A percentile compares a stretch with the other conserved stretches of the same genome.
Conservation (phyloP, 208 protist genomes). For the Leishmania tropica region DNA sequence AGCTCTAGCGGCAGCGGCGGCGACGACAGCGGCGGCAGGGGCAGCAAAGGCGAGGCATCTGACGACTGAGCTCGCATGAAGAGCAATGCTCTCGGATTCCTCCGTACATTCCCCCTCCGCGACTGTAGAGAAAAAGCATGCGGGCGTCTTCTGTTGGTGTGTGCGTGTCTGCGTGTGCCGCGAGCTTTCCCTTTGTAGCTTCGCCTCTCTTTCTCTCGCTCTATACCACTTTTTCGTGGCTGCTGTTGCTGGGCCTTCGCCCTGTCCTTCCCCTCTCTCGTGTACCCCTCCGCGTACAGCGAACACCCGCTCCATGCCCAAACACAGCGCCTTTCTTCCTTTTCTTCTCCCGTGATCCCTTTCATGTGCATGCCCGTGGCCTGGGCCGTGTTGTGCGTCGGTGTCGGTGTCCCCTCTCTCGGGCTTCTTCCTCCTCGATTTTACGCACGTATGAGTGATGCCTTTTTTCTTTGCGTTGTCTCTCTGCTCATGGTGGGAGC, state of each 20-base stretch:
- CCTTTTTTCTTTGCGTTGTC: neutral
- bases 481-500: neutral
- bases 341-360: too few relatives aligned
- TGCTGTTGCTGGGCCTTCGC: too few relatives aligned
- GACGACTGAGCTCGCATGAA: neutral
- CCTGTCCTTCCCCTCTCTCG: neutral
- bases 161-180: neutral
- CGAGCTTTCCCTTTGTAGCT: neutral
- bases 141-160: neutral
- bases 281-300: too few relatives aligned
- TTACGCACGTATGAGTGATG: neutral
- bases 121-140: neutral
- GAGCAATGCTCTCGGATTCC: too few relatives aligned
- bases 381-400: too few relatives aligned
- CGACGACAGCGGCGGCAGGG: slow-evolving; percentile 6
- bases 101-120: neutral
- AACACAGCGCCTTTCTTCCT: too few relatives aligned
- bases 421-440: neutral
- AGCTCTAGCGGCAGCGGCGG: neutral
- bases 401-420: too few relatives aligned
- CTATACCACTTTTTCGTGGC: too few relatives aligned
- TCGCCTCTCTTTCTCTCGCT: neutral
- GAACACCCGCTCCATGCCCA: too few relatives aligned
- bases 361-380: too few relatives aligned
- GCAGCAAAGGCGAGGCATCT: neutral